These are phyloP conservation scores for Paramecium tetraurelia DNA, from an alignment of 73 alveolate genomes.

Conservation along the genomic window DNA sequence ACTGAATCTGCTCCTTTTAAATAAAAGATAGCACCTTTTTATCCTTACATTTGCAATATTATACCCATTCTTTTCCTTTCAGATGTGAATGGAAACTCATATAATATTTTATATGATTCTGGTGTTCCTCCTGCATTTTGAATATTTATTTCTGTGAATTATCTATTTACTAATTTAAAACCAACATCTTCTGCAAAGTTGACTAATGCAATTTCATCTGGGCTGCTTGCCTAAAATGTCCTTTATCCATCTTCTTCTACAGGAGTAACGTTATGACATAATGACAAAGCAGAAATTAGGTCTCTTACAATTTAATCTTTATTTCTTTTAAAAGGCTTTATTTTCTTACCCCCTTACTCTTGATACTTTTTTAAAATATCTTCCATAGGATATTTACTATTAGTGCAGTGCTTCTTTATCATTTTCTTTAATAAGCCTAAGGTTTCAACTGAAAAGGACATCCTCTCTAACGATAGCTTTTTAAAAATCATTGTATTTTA, in stretches of 20 bases:
- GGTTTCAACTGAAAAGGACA: conserved; percentile 70
- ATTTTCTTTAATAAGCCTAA: conserved; percentile 67
- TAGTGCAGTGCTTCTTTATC: conserved; percentile 67
- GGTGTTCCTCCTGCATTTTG: conserved; percentile 63
- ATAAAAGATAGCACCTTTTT: conserved; percentile 76
- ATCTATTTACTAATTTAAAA: conserved; percentile 69
- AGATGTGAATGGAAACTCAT: conserved; percentile 79
- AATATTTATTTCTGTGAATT: conserved; percentile 64
- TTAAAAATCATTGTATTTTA: conserved; percentile 89
- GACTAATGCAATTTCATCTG: conserved; percentile 94
- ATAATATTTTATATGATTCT: conserved; percentile 78
- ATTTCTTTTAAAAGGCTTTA: conserved; percentile 61
- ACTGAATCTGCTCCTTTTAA: conserved; percentile 96
- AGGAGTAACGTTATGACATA: conserved; percentile 95
- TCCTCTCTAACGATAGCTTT: conserved; percentile 74
- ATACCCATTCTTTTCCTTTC: conserved; percentile 86
- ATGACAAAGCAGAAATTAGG: conserved; percentile 76
- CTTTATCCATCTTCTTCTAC: conserved; percentile 70
- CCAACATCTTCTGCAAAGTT: conserved; percentile 84
- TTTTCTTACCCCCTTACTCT: conserved; percentile 25
- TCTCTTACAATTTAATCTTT: conserved; percentile 79
- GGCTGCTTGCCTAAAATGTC: conserved; percentile 73
- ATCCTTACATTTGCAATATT: conserved; percentile 64
- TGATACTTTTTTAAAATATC: conserved; percentile 59
- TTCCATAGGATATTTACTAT: conserved; percentile 63